These are phyloP conservation scores for Thelephora terrestris DNA, from an alignment of 1,284 basidiomycete genomes.

Conservation along the genomic window DNA sequence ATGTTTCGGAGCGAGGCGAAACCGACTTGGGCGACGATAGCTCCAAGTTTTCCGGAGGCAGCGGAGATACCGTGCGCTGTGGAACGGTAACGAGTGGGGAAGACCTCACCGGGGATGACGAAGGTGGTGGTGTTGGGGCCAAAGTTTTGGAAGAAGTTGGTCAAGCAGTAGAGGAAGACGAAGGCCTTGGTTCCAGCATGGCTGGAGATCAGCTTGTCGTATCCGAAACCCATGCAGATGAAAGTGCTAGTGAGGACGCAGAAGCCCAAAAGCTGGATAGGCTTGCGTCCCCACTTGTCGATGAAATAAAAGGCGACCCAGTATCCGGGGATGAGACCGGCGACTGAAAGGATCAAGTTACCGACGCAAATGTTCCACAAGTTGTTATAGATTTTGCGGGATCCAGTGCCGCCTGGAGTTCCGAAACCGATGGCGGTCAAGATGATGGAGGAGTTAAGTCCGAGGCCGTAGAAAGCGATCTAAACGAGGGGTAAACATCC, in stretches of 20 bases:
- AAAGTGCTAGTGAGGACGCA: constrained; percentile 56
- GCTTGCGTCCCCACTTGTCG: constrained; percentile 65
- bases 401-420: constrained; percentile 26
- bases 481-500: constrained; percentile 26
- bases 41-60: constrained; percentile 75
- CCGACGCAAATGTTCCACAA: constrained; percentile 47
- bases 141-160: constrained; percentile 70
- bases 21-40: constrained; percentile 74
- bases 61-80: constrained; percentile 83
- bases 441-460: constrained; percentile 69
- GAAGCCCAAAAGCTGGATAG: constrained; percentile 76
- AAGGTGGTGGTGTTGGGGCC: constrained; percentile 81
- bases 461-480: constrained; percentile 80
- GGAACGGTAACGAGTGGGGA: constrained; percentile 81
- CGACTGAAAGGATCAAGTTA: constrained; percentile 62
- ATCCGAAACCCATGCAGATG: constrained; percentile 61
- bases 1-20: constrained; percentile 65
- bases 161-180: constrained; percentile 69
- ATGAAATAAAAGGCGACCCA: constrained; percentile 62
- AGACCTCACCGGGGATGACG: constrained; percentile 74
- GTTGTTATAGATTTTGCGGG: constrained; percentile 35
- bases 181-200: constrained; percentile 48
- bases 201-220: constrained; percentile 52
- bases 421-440: constrained; percentile 50
- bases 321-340: constrained; percentile 69